A percentile compares a stretch with the other conserved stretches of the same genome.
phyloP scores from a whole-genome alignment of 108 stramenopile genomes.

The Cyclotella cryptica region DNA sequence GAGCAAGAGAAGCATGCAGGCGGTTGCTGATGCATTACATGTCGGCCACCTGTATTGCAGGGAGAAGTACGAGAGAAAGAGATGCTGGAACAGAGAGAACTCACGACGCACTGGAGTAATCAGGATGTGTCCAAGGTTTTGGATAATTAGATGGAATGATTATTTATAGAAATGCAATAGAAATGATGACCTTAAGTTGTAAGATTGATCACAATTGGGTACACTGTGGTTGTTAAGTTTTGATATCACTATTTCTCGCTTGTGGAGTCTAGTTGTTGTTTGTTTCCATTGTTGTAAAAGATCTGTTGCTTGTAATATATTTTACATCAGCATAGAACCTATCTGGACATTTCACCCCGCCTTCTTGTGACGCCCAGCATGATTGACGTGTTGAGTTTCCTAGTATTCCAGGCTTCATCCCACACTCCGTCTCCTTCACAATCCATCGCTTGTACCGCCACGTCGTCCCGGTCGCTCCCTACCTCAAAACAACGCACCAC shows the following conservation, averaged over 20 bases:
- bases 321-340: too few species aligned
- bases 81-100: slow-evolving; percentile 22
- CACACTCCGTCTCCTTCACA: neutral
- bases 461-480: neutral
- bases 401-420: too few species aligned
- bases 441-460: too few species aligned
- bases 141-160: slow-evolving; percentile 31
- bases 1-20: slow-evolving; percentile 48
- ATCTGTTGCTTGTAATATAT: too few species aligned
- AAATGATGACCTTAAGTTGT: neutral
- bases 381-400: neutral
- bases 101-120: slow-evolving; percentile 31
- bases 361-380: too few species aligned
- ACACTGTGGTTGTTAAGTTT: too few species aligned
- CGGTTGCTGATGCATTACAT: slow-evolving; percentile 54
- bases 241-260: too few species aligned
- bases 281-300: too few species aligned
- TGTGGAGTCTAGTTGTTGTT: too few species aligned
- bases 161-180: neutral
- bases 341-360: too few species aligned
- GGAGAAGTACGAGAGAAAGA: slow-evolving; percentile 29
- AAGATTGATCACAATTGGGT: too few species aligned
- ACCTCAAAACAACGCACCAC: slow-evolving; percentile 57
- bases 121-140: slow-evolving; percentile 24
- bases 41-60: slow-evolving; percentile 48